These are phyloP conservation scores for Phoma sp. DNA, from an alignment of 2,329 filamentous ascomycete genomes.

Conservation along the genomic window DNA sequence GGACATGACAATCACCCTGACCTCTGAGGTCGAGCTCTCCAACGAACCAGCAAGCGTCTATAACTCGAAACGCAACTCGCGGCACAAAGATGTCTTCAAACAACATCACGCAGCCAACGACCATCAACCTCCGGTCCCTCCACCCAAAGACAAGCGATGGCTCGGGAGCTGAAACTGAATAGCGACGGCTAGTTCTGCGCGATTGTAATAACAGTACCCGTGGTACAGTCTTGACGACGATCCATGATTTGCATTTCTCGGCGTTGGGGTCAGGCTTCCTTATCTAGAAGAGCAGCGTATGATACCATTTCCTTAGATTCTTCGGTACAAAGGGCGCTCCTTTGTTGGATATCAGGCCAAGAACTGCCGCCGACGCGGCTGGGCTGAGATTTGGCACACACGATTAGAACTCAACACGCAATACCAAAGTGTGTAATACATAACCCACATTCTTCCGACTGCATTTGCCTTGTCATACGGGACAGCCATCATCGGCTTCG, in stretches of 20 bases:
- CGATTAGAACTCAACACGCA: neutral
- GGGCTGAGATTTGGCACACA: neutral
- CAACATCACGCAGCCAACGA: slow-evolving; percentile 8
- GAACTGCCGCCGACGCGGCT: neutral
- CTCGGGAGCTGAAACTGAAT: too few relatives aligned
- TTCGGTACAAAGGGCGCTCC: neutral
- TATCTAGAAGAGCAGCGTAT: neutral
- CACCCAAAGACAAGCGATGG: neutral
- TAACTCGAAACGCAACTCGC: slow-evolving; percentile 1
- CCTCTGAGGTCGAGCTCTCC: slow-evolving; percentile 24
- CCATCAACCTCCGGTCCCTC: neutral
- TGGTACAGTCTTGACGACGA: slow-evolving; percentile 1
- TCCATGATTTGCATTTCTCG: slow-evolving; percentile 10
- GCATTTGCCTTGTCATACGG: neutral
- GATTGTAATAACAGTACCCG: neutral
- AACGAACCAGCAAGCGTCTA: slow-evolving; percentile 16
- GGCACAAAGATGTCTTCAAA: neutral
- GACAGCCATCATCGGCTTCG: too few relatives aligned
- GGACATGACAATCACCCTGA: slow-evolving; percentile 32
- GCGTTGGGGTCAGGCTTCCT: slow-evolving; percentile 4
- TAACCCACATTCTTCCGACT: too few relatives aligned
- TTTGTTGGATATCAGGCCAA: neutral
- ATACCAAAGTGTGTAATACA: neutral
- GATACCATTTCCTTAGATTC: slow-evolving; percentile 11
- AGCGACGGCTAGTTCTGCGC: neutral